Conservation (phyloP, 805 yeast genomes). For the Metschnikowia gelsemii region DNA sequence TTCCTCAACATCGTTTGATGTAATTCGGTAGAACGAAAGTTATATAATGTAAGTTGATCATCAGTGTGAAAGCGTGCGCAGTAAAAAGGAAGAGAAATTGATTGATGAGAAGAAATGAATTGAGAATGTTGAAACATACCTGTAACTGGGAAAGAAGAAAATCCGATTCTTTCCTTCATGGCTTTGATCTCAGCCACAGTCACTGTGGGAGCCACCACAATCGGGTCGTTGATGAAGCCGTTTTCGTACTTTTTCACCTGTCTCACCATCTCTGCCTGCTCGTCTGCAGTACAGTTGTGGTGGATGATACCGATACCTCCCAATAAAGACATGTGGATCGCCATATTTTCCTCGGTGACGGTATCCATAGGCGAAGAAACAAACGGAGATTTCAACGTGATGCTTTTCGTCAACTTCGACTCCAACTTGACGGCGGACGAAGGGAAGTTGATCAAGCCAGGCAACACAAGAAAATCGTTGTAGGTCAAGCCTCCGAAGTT, state of each 20-base stretch:
- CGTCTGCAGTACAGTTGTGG: conserved; percentile 95
- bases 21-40: conserved; percentile 99
- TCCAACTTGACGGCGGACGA: conserved; percentile 76
- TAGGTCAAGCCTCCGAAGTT: conserved; percentile 95
- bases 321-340: conserved; percentile 94
- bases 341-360: conserved; percentile 96
- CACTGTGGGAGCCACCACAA: conserved; percentile 71
- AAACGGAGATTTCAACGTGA: conserved; percentile 88
- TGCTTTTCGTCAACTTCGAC: conserved; percentile 85
- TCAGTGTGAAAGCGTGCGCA: conserved; percentile 40
- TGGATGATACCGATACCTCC: conserved; percentile 99
- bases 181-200: conserved; percentile 80
- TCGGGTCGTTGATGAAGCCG: conserved; percentile 94
- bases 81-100: background rate
- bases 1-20: conserved; percentile 98
- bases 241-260: conserved; percentile 96
- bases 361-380: conserved; percentile 99
- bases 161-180: conserved; percentile 74
- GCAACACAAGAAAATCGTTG: conserved; percentile 92
- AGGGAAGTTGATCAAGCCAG: conserved; percentile 91
- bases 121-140: conserved; percentile 64
- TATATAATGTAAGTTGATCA: conserved; percentile 55
- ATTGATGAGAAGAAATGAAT: conserved; percentile 4
- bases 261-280: conserved; percentile 97
- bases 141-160: conserved; percentile 98